A percentile compares a stretch with the other conserved stretches of the same genome.
Conservation (phyloP, 352 stramenopile species). For the Phytophthora sojae region DNA sequence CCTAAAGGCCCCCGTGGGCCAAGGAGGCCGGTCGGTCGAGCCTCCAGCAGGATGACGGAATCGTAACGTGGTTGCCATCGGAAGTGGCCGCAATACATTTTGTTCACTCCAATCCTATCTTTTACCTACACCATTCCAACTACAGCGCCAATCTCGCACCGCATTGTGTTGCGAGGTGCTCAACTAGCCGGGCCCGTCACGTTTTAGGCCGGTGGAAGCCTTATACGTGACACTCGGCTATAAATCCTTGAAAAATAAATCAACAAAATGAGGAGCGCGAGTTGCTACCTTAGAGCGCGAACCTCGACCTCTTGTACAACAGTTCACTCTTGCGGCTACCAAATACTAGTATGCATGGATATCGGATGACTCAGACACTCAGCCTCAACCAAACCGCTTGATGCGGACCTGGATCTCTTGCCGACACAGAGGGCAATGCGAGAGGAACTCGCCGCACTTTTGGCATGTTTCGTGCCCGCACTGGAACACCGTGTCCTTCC, state of each 20-base stretch:
- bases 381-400: slow-evolving; percentile 59
- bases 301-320: slow-evolving; percentile 11
- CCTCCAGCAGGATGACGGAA: slow-evolving; percentile 33
- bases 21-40: slow-evolving; percentile 13
- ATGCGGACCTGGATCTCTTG: slow-evolving; percentile 81
- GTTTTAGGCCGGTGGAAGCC: slow-evolving; percentile 26
- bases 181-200: slow-evolving; percentile 8
- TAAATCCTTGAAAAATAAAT: slow-evolving; percentile 37
- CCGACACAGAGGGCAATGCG: slow-evolving; percentile 77
- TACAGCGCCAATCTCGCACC: slow-evolving; percentile 15
- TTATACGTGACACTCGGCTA: slow-evolving; percentile 1
- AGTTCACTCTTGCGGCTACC: slow-evolving; percentile 2
- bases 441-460: slow-evolving; percentile 57
- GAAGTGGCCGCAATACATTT: slow-evolving; percentile 47
- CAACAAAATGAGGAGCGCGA: slow-evolving; percentile 30
- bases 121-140: slow-evolving; percentile 12
- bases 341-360: not conserved
- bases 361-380: not conserved
- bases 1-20: slow-evolving; percentile 11
- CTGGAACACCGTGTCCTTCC: slow-evolving; percentile 87
- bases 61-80: slow-evolving; percentile 44
- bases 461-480: slow-evolving; percentile 86
- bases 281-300: slow-evolving; percentile 28
- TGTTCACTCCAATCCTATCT: slow-evolving; percentile 9
- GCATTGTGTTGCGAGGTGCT: slow-evolving; percentile 2